Evolutionary conservation across 108 stramenopile genomes (phyloP).

Genomic region (Seminavis robusta): DNA sequence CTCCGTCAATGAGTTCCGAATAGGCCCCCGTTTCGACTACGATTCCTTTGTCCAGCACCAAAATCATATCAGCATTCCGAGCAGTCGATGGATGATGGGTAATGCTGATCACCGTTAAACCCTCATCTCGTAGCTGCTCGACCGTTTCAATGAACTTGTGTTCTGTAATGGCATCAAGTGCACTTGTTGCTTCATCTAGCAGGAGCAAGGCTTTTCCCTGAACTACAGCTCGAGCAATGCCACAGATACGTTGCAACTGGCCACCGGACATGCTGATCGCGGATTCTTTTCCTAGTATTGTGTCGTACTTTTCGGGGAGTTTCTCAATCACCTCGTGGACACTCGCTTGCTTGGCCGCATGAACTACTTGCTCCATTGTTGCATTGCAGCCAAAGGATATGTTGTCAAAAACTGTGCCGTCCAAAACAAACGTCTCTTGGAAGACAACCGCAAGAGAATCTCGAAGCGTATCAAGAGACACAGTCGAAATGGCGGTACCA

Average conservation of each 20-base stretch:
- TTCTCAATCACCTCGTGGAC: conserved; percentile 5
- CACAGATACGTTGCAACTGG: conserved; percentile 6
- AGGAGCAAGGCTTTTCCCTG: conserved; percentile 20
- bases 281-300: conserved; percentile 8
- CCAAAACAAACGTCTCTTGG: conserved; percentile 5
- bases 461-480: conserved; percentile 4
- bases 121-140: conserved; percentile 6
- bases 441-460: conserved; percentile 6
- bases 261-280: no score
- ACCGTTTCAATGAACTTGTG: conserved; percentile 9
- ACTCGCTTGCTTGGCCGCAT: conserved; percentile 1
- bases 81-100: conserved; percentile 48
- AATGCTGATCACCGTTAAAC: conserved; percentile 22
- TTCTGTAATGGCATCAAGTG: conserved; percentile 22
- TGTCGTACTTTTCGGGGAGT: conserved; percentile 14
- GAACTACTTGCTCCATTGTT: conserved; percentile 2
- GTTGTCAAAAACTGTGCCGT: conserved; percentile 13
- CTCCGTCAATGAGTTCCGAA: conserved; percentile 32
- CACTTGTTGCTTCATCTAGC: conserved; percentile 39
- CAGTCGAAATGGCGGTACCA: conserved; percentile 4
- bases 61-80: conserved; percentile 50
- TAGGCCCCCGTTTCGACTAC: conserved; percentile 52
- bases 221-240: conserved; percentile 39
- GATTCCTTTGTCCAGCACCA: conserved; percentile 44
- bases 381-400: conserved; percentile 1